Evolutionary conservation across 495 filamentous ascomycete species (phyloP).

Genomic region (Penicillium angulare): DNA sequence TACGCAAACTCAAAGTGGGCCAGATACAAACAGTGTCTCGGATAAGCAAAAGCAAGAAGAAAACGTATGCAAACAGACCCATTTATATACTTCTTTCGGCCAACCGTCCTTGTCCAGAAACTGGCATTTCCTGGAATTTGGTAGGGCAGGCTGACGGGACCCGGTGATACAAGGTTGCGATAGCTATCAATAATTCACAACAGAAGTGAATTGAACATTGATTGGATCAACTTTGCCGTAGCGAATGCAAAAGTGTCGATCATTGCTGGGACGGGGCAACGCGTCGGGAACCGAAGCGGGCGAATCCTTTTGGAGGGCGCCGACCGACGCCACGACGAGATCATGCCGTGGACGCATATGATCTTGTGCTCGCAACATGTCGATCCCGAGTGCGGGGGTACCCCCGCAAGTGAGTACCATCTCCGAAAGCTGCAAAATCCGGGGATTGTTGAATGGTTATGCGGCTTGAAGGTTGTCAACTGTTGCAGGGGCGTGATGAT

Average conservation of each 20-base stretch:
- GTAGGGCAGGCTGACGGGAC: conserved; percentile 25
- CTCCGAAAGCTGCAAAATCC: not conserved
- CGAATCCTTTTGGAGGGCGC: not conserved
- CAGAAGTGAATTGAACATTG: not conserved
- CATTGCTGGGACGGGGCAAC: conserved; percentile 11
- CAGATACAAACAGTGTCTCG: not conserved
- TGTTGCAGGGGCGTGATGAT: not conserved
- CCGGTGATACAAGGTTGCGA: conserved; percentile 23
- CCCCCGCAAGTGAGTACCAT: conserved; percentile 1
- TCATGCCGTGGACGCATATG: conserved; percentile 24
- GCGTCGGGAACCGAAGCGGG: conserved; percentile 4
- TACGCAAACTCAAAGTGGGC: not conserved
- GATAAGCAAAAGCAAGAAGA: not conserved
- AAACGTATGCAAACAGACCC: not conserved
- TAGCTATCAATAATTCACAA: conserved; percentile 4
- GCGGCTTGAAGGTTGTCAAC: not conserved
- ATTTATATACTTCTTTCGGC: not conserved
- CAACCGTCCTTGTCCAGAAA: not conserved
- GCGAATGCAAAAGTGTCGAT: conserved; percentile 10
- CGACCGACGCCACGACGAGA: conserved; percentile 11
- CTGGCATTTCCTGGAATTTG: not conserved
- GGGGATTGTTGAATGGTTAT: not conserved
- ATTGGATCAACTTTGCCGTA: conserved; percentile 7
- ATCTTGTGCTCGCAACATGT: conserved; percentile 11
- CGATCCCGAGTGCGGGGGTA: conserved; percentile 5